These are phyloP conservation scores for Diaporthe caulivora DNA, from an alignment of 2,329 filamentous ascomycete species.

Conservation along the genomic window DNA sequence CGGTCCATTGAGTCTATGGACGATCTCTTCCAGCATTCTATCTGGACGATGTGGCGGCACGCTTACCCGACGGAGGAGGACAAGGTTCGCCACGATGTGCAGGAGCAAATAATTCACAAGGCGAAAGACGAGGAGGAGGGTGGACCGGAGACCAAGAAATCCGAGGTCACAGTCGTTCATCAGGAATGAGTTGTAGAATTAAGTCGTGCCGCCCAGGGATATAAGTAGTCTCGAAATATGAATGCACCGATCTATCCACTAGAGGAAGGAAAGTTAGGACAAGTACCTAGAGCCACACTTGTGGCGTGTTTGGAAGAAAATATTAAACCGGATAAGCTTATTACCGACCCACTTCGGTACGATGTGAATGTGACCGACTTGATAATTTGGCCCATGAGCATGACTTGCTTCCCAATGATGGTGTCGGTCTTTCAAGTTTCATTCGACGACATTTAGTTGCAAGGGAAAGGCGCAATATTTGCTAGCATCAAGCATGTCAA, in stretches of 20 bases:
- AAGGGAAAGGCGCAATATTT: no score
- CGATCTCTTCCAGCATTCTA: conserved; percentile 55
- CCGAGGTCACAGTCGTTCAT: conserved; percentile 21
- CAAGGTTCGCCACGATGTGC: conserved; percentile 39
- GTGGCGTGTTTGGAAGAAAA: background rate
- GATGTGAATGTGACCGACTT: background rate
- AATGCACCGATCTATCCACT: background rate
- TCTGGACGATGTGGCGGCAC: conserved; percentile 56
- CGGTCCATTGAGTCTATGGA: conserved; percentile 64
- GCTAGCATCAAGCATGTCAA: no score
- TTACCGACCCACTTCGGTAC: background rate
- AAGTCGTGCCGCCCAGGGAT: no score
- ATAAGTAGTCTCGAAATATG: background rate
- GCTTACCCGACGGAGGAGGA: conserved; percentile 51
- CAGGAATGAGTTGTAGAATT: background rate
- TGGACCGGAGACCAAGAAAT: background rate
- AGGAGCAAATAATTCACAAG: conserved; percentile 18
- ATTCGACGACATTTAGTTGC: background rate
- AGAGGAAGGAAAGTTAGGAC: background rate
- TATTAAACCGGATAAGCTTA: background rate
- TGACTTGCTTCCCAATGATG: background rate
- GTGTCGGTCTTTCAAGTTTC: no score
- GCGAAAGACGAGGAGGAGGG: conserved; percentile 16
- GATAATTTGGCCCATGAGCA: no score
- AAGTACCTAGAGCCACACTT: background rate